Base-by-base conservation (phyloP, 2,329 filamentous ascomycete species). In the Fusarium siculi region DNA sequence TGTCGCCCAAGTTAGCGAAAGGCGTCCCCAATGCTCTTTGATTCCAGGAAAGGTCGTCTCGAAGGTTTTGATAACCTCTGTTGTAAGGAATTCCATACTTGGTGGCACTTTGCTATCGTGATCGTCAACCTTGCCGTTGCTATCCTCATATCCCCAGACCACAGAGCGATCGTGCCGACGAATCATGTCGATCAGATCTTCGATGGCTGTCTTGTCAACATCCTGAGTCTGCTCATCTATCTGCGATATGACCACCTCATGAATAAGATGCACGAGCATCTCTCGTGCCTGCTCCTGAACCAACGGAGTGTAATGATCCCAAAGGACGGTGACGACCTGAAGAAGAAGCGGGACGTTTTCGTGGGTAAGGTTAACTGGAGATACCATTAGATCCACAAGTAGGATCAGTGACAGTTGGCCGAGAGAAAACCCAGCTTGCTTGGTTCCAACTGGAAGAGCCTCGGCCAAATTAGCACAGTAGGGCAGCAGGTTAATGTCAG, bases 241-340 rank as follows among this genome's bases (percentile, higher is more conserved):
- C 49, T 85, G 87, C 2, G 90, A 90, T 34, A 98, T 95, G 42
- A 99, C 94, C 11, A 98, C 87, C 81, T 98, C 96, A 77, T 99
- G 96, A 52, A 99, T 97, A 23, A 99, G 88, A 84, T 99, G 96
- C 4, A 99, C 95, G 21, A 99, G 89, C 95, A 99, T 97, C 82
- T 99, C 96, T 54, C 95, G 91, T 36, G 97, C 95, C 81, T 99
- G 96, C 75, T 98, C 96, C 81, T 98, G 96, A 4, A 99, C 96
- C 16, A 98, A 89, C 7, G 94, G 91, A 3, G 94, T 97, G 78
- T 99, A 98, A 78, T 98, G 96, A 80, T 99, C 97, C 96, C 96
- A 99, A 4, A 98, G 88, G 7, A 98, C 94, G 18, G 96, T 92
- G 9, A 98, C 92, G 14, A 97, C 93, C 81, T 99, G 96, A 19